Percentiles rank a stretch among this genome's conserved stretches.
Evolutionary conservation across 805 yeast species (phyloP).

Genomic region (Schwanniomyces polymorphus): DNA sequence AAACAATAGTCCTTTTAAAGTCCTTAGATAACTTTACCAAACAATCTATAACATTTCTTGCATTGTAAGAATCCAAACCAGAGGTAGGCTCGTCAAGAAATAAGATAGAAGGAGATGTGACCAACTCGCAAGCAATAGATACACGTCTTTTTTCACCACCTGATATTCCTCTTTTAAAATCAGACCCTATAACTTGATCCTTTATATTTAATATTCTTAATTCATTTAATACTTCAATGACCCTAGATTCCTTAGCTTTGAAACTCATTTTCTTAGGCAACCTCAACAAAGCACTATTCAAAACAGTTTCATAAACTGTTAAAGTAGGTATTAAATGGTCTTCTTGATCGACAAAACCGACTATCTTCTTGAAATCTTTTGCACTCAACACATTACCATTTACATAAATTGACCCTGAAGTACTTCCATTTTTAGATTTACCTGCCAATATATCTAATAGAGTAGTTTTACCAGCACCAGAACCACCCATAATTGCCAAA

Average conservation of each 20-base stretch:
- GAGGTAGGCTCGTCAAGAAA: slow-evolving; percentile 90
- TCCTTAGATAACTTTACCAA: slow-evolving; percentile 76
- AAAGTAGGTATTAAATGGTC: slow-evolving; percentile 87
- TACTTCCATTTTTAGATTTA: slow-evolving; percentile 75
- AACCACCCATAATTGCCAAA: slow-evolving; percentile 96
- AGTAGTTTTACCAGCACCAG: slow-evolving; percentile 98
- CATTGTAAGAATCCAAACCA: slow-evolving; percentile 92
- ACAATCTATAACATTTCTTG: slow-evolving; percentile 85
- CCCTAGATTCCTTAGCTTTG: slow-evolving; percentile 72
- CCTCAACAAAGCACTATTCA: slow-evolving; percentile 86
- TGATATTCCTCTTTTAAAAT: slow-evolving; percentile 80
- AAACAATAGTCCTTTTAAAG: slow-evolving; percentile 82
- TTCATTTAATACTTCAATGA: slow-evolving; percentile 80
- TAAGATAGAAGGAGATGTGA: slow-evolving; percentile 69
- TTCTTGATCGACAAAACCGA: slow-evolving; percentile 97
- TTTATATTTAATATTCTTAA: slow-evolving; percentile 79
- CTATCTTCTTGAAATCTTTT: slow-evolving; percentile 58
- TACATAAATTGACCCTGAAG: slow-evolving; percentile 66
- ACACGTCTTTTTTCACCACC: slow-evolving; percentile 75
- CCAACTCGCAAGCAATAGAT: slow-evolving; percentile 75
- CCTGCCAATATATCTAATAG: slow-evolving; percentile 87
- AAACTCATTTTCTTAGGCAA: slow-evolving; percentile 80
- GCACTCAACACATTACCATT: slow-evolving; percentile 61
- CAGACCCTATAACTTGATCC: slow-evolving; percentile 86
- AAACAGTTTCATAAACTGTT: slow-evolving; percentile 93